Percentiles rank a stretch among this genome's conserved stretches.
Evolutionary conservation across 257 asterid genomes (phyloP).

Genomic region (Nemophila menziesii): DNA sequence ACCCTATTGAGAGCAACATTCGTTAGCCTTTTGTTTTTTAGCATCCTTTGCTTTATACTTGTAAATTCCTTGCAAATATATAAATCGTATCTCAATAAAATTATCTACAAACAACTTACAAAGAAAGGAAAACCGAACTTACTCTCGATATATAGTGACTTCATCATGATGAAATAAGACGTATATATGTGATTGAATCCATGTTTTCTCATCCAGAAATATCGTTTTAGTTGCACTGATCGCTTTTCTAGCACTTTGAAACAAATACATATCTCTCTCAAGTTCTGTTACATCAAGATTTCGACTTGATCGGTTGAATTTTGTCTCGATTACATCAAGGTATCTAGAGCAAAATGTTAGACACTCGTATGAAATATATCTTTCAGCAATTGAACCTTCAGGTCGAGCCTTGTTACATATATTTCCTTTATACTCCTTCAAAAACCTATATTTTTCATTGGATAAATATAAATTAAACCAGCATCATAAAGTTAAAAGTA

Average conservation of each 20-base stretch:
- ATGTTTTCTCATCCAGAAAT: neutral
- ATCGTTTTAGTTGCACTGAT: neutral
- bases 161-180: neutral
- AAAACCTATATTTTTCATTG: neutral
- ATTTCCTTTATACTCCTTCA: conserved; percentile 5
- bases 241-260: neutral
- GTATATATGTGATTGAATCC: conserved; percentile 11
- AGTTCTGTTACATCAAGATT: neutral
- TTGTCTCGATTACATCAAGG: conserved; percentile 8
- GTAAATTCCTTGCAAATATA: no score
- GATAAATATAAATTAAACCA: no score
- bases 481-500: no score
- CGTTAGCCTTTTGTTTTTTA: no score
- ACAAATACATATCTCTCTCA: no score
- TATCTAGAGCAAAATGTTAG: conserved; percentile 9
- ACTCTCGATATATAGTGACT: neutral
- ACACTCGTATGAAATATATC: conserved; percentile 7
- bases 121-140: neutral
- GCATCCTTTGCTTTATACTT: no score
- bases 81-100: no score
- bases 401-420: neutral
- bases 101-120: no score
- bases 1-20: no score
- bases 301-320: neutral
- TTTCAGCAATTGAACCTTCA: conserved; percentile 6